A percentile compares a stretch with the other conserved stretches of the same genome.
Evolutionary conservation across 371 early-diverging fungal genomes (phyloP).

Genomic region (Mortierella sp.): DNA sequence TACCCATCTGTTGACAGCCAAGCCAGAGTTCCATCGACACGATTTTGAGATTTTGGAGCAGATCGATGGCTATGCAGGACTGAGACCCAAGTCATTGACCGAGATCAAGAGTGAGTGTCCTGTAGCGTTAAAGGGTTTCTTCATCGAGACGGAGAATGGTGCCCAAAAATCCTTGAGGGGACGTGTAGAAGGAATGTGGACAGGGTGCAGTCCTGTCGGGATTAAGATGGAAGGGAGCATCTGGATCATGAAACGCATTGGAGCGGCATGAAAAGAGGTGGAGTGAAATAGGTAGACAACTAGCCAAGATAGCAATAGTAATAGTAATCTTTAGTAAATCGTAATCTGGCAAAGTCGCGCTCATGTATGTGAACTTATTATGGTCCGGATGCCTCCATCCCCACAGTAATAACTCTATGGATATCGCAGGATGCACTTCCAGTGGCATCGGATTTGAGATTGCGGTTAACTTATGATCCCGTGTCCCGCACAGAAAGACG

Average conservation of each 20-base stretch:
- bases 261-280: conserved; percentile 6
- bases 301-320: too few species aligned
- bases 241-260: conserved; percentile 45
- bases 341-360: too few species aligned
- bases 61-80: conserved; percentile 57
- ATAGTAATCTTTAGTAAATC: too few species aligned
- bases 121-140: background rate
- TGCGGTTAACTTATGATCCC: too few species aligned
- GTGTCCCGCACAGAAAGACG: too few species aligned
- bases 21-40: conserved; percentile 57
- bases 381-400: too few species aligned
- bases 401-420: too few species aligned
- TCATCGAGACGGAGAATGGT: background rate
- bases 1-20: conserved; percentile 74
- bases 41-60: conserved; percentile 58
- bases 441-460: too few species aligned
- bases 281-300: too few species aligned
- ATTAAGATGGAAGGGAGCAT: conserved; percentile 37
- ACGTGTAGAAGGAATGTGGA: conserved; percentile 14
- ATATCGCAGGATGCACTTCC: too few species aligned
- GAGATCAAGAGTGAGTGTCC: conserved; percentile 24
- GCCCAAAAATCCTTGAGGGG: too few species aligned
- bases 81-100: conserved; percentile 9
- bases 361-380: too few species aligned
- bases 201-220: conserved; percentile 38